Base-by-base conservation (phyloP, 495 filamentous ascomycete genomes). In the Aspergillus sclerotiicarbonarius region DNA sequence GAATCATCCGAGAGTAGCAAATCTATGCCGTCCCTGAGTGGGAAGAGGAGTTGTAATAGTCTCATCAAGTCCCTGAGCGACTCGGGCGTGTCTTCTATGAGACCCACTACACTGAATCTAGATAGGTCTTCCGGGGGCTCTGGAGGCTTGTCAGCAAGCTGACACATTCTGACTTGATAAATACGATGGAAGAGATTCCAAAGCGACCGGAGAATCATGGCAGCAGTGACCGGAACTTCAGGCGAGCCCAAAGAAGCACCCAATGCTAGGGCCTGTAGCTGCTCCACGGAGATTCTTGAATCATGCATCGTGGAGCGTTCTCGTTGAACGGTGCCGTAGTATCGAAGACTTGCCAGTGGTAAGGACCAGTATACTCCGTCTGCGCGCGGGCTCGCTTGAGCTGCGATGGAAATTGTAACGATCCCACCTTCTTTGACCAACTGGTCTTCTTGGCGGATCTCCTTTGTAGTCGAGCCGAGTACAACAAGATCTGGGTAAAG, bases 341-440 rank as follows among this genome's bases (percentile, higher is more conserved):
- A 56, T 9, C 54, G 54, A 6, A 56, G 54, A 25, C 32, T 37
- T 31, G 45, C 30, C 21, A 56, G 29, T 29, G 44, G 45, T 8
- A 50, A 16, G 15, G 54, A 56, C 44, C 30, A 56, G 21, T 56
- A 56, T 4, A 56, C 54, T 8, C 54, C 54, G 20, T 56, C 54
- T 35, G 35, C 54, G 18, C 48, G 44, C 16, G 43, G 54, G 18
- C 49, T 44, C 2, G 20, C 16, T 10, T 49, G 45, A 19, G 47
- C 37, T 18, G 54, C 31, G 15, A 56, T 39, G 3, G 54, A 56
- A 3, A 56, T 30, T 2, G 54, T 50, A 6, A 46, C 54, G 13
- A 50, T 56, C 0, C 54, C 54, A 31, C 54, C 21, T 0, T 25
- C n/a, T 6, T 30, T 12, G 8, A 56, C 32, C 13, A 56, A 35